A percentile compares a stretch with the other conserved stretches of the same genome.
These are phyloP conservation scores for Alternaria infectoria DNA, from an alignment of 2,329 filamentous ascomycete species.

Conservation along the genomic window DNA sequence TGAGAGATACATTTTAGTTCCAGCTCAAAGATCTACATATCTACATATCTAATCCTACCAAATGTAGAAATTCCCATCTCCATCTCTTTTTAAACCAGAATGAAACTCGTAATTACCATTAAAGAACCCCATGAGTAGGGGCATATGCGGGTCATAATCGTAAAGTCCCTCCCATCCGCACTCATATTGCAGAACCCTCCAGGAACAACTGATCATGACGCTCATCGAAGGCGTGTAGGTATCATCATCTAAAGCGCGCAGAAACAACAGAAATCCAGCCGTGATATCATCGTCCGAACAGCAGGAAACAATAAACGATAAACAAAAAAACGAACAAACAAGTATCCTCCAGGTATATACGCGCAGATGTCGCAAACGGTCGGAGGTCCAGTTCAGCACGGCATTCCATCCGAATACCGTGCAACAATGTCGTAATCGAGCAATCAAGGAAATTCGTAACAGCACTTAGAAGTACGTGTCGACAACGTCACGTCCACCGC, in stretches of 20 bases:
- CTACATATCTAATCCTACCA: background rate
- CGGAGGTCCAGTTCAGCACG: background rate
- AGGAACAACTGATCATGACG: constrained; percentile 30
- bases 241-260: constrained; percentile 1
- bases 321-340: background rate
- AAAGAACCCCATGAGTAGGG: background rate
- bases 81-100: background rate
- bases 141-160: constrained; percentile 16
- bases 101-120: constrained; percentile 7
- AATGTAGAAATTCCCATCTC: background rate
- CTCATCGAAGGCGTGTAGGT: constrained; percentile 32
- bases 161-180: constrained; percentile 1
- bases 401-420: background rate
- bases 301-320: background rate
- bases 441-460: background rate
- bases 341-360: background rate
- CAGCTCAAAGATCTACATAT: background rate
- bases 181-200: background rate
- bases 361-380: background rate
- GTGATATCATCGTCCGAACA: background rate
- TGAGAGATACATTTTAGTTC: background rate
- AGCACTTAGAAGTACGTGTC: constrained; percentile 40
- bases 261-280: constrained; percentile 18
- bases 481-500: constrained; percentile 44
- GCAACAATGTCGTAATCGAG: background rate